These are phyloP conservation scores for Medicago ruthenica DNA, from an alignment of 306 rosid species.

Conservation along the genomic window DNA sequence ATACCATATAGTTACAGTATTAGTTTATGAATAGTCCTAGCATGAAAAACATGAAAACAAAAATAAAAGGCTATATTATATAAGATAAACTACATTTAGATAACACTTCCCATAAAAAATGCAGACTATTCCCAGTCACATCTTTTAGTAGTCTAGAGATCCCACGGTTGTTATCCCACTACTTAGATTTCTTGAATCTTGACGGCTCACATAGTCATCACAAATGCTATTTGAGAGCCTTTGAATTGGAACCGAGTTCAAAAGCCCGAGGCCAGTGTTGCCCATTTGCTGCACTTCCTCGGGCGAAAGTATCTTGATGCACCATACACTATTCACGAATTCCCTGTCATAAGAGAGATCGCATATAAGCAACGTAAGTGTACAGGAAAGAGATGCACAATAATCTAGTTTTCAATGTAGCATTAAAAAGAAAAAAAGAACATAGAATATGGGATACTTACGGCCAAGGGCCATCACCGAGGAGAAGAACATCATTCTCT, in stretches of 20 bases:
- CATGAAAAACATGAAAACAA: conserved; percentile 41
- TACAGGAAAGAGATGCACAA: too few species aligned
- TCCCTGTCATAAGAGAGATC: conserved; percentile 65
- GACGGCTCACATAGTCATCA: conserved; percentile 74
- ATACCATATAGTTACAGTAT: conserved; percentile 72
- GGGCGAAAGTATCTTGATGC: conserved; percentile 95
- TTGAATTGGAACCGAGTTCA: conserved; percentile 79
- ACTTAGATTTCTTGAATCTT: conserved; percentile 77
- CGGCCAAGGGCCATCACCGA: conserved; percentile 83
- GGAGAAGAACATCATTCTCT: conserved; percentile 97
- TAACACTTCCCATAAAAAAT: conserved; percentile 50
- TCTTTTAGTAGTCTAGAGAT: conserved; percentile 74
- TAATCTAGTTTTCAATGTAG: conserved; percentile 14
- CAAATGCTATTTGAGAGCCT: conserved; percentile 75
- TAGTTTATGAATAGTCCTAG: conserved; percentile 60
- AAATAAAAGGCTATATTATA: conserved; percentile 44
- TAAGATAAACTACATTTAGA: conserved; percentile 59
- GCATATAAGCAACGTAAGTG: conserved; percentile 1
- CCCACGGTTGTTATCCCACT: conserved; percentile 82
- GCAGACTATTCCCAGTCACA: conserved; percentile 51
- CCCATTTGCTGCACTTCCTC: conserved; percentile 97
- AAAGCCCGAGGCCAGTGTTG: conserved; percentile 76
- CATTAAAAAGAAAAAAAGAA: not conserved
- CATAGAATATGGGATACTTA: conserved; percentile 41
- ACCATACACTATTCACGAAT: conserved; percentile 94